Percentiles rank a stretch among this genome's conserved stretches.
phyloP scores from a whole-genome alignment of 2,329 filamentous ascomycete species.

The Saccharata proteae region DNA sequence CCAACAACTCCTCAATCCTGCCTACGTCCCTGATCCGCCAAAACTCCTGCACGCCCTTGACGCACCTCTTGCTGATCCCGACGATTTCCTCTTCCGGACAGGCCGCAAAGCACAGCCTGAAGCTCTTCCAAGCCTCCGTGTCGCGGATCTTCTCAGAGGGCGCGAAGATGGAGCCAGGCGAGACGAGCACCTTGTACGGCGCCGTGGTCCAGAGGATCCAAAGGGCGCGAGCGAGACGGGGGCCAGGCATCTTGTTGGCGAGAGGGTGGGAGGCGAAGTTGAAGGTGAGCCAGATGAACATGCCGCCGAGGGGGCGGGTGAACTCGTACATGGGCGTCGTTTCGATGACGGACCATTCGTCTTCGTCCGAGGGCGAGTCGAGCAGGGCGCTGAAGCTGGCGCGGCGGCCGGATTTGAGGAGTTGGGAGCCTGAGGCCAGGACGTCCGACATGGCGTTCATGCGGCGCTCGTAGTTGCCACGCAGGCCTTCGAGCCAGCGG shows the following conservation, averaged over 20 bases:
- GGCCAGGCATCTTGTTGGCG: conserved; percentile 40
- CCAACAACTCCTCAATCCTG: conserved; percentile 51
- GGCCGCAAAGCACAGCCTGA: conserved; percentile 74
- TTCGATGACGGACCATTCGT: conserved; percentile 64
- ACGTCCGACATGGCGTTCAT: conserved; percentile 69
- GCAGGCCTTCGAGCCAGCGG: conserved; percentile 75
- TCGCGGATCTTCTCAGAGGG: conserved; percentile 48
- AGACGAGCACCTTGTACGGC: conserved; percentile 57
- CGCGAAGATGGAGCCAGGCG: conserved; percentile 63
- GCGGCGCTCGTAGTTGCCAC: conserved; percentile 71
- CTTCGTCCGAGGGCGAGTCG: conserved; percentile 29
- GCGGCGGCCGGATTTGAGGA: conserved; percentile 49
- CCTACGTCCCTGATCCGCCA: conserved; percentile 60
- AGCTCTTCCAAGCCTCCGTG: conserved; percentile 56
- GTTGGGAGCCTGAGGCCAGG: conserved; percentile 55
- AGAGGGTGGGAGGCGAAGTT: conserved; percentile 64
- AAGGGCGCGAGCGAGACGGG: conserved; percentile 50
- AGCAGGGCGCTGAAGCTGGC: conserved; percentile 16
- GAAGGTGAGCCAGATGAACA: conserved; percentile 80
- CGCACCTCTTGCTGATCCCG: conserved; percentile 50
- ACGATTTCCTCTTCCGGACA: conserved; percentile 60
- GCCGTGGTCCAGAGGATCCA: conserved; percentile 60
- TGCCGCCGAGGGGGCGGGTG: conserved; percentile 70
- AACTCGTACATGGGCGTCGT: conserved; percentile 67
- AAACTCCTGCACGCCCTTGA: conserved; percentile 58